Evolutionary conservation across 164 flowering plant species (phyloP).

Genomic region (Kingdonia uniflora): DNA sequence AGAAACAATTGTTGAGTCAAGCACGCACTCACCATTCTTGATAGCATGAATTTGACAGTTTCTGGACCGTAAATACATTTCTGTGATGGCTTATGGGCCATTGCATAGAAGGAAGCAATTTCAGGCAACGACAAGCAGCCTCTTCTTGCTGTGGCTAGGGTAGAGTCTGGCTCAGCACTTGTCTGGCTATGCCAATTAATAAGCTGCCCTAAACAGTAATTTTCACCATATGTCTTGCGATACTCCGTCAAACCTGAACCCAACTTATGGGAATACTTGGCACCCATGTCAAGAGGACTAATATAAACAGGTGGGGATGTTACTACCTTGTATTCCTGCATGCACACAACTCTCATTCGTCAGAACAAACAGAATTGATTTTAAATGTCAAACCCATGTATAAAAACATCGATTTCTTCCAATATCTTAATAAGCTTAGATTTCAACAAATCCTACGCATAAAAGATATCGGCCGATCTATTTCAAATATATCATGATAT

Average conservation of each 20-base stretch:
- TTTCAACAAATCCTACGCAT: no score
- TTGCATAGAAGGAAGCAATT: conserved; percentile 74
- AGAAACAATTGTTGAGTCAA: not conserved
- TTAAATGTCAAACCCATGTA: not conserved
- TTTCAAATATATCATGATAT: no score
- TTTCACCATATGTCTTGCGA: conserved; percentile 82
- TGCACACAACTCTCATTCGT: conserved; percentile 2
- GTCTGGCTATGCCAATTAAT: conserved; percentile 88
- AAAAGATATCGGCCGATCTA: no score
- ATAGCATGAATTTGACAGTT: conserved; percentile 61
- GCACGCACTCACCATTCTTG: conserved; percentile 58
- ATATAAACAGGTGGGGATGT: conserved; percentile 93
- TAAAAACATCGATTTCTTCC: not conserved
- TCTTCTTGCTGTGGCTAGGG: conserved; percentile 54
- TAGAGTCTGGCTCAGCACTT: conserved; percentile 67
- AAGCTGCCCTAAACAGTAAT: conserved; percentile 93
- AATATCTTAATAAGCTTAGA: no score
- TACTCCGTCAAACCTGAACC: conserved; percentile 67
- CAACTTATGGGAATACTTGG: conserved; percentile 67
- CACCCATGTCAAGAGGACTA: conserved; percentile 90
- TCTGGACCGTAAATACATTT: conserved; percentile 78
- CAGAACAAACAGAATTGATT: conserved; percentile 6
- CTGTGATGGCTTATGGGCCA: conserved; percentile 55
- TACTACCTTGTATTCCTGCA: conserved; percentile 73
- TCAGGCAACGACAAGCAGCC: conserved; percentile 91